phyloP scores from a whole-genome alignment of 225 moss, liverwort and hornwort genomes.

The Lunularia cruciata region DNA sequence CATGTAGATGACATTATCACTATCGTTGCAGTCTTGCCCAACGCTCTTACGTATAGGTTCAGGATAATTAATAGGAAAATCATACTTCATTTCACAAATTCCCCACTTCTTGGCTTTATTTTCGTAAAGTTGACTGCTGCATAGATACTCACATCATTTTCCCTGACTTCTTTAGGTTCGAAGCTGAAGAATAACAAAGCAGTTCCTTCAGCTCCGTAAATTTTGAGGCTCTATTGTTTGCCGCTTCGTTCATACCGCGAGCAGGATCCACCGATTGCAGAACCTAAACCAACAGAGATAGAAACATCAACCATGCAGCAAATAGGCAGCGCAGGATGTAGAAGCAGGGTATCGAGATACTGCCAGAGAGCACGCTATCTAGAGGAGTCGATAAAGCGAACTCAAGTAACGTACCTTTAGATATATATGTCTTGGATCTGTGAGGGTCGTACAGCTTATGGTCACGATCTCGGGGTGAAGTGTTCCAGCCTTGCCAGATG shows the following conservation, averaged over 20 bases:
- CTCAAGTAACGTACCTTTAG: slow-evolving; percentile 57
- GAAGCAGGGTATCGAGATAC: background rate
- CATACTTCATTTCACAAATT: no score
- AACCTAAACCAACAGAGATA: slow-evolving; percentile 43
- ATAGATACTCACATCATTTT: slow-evolving; percentile 66
- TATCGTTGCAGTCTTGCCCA: background rate
- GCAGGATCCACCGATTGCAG: slow-evolving; percentile 61
- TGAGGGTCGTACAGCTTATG: slow-evolving; percentile 80
- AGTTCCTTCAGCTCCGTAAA: slow-evolving; percentile 67
- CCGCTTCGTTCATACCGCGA: slow-evolving; percentile 34
- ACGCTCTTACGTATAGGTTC: no score
- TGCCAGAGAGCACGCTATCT: background rate
- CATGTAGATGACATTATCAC: slow-evolving; percentile 10
- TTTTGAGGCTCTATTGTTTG: slow-evolving; percentile 44
- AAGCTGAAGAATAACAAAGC: slow-evolving; percentile 51
- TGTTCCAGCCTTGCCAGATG: slow-evolving; percentile 53
- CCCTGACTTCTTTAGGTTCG: slow-evolving; percentile 40
- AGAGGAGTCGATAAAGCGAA: no score
- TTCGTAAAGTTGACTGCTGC: slow-evolving; percentile 11
- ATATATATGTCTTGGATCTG: slow-evolving; percentile 79
- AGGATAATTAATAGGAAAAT: no score
- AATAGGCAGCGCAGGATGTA: background rate
- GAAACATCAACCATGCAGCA: background rate
- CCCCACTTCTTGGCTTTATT: no score
- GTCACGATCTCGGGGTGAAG: slow-evolving; percentile 58